Conservation (phyloP, 2,329 filamentous ascomycete species). For the Botrytis medusae region DNA sequence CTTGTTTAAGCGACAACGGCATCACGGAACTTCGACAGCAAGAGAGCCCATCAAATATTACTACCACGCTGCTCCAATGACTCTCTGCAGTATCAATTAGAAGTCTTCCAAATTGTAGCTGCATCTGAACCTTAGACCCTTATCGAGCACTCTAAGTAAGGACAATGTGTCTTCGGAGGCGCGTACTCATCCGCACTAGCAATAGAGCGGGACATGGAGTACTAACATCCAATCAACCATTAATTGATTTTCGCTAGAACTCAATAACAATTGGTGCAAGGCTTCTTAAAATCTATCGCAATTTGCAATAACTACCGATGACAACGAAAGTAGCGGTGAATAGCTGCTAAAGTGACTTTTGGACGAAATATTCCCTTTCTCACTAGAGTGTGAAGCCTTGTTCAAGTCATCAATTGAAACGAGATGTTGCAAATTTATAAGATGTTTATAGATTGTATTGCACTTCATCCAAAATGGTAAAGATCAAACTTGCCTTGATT, state of each 20-base stretch:
- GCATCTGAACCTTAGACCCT: not conserved
- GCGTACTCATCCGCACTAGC: not conserved
- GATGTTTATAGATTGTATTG: not conserved
- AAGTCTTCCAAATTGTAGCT: not conserved
- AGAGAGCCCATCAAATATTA: not conserved
- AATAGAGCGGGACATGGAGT: not conserved
- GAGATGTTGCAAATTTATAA: not conserved
- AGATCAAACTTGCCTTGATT: not conserved
- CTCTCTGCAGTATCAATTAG: not conserved
- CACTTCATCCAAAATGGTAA: not conserved
- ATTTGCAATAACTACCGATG: not conserved
- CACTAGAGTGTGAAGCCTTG: no score
- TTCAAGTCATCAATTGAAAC: not conserved
- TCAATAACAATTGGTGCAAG: rapidly evolving
- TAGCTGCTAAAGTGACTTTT: not conserved
- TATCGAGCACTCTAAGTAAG: not conserved
- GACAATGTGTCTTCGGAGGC: not conserved
- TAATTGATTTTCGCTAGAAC: no score
- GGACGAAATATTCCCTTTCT: not conserved
- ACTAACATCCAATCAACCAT: not conserved
- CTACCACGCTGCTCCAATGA: not conserved
- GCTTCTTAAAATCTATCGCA: no score
- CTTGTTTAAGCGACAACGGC: constrained; percentile 9
- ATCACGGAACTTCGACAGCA: not conserved
- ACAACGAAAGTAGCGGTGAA: not conserved